Evolutionary conservation across 768 basidiomycete species (phyloP).

Genomic region (Russula ochroleuca): DNA sequence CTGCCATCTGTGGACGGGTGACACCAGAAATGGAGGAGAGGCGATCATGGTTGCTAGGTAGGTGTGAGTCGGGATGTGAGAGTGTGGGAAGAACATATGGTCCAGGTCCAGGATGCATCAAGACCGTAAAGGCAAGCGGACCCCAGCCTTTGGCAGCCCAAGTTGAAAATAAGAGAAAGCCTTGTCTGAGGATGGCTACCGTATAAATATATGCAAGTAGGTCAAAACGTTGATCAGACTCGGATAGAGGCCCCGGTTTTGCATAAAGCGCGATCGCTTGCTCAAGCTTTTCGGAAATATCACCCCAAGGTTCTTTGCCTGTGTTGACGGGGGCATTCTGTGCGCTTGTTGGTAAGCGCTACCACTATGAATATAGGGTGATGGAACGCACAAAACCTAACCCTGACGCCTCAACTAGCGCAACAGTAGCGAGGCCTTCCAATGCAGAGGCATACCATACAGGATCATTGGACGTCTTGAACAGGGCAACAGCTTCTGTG

Average conservation of each 20-base stretch:
- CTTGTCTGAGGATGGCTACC: constrained; percentile 64
- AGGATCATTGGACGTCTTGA: constrained; percentile 68
- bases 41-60: constrained; percentile 49
- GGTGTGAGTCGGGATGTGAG: constrained; percentile 41
- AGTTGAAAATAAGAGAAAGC: constrained; percentile 68
- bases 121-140: constrained; percentile 65
- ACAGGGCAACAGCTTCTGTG: constrained; percentile 74
- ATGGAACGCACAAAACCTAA: constrained; percentile 58
- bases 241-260: constrained; percentile 46
- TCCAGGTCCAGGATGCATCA: constrained; percentile 62
- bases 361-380: constrained; percentile 4
- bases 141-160: constrained; percentile 92
- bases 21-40: constrained; percentile 67
- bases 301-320: constrained; percentile 67
- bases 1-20: constrained; percentile 61
- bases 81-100: constrained; percentile 59
- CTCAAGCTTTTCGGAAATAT: constrained; percentile 66
- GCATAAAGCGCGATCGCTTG: constrained; percentile 57
- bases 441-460: constrained; percentile 87
- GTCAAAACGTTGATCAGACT: constrained; percentile 52
- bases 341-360: background rate
- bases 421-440: constrained; percentile 79
- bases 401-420: constrained; percentile 73
- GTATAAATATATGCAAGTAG: constrained; percentile 64
- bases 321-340: constrained; percentile 21